Base-by-base conservation (phyloP, 805 yeast species). In the Candida tammaniensis region DNA sequence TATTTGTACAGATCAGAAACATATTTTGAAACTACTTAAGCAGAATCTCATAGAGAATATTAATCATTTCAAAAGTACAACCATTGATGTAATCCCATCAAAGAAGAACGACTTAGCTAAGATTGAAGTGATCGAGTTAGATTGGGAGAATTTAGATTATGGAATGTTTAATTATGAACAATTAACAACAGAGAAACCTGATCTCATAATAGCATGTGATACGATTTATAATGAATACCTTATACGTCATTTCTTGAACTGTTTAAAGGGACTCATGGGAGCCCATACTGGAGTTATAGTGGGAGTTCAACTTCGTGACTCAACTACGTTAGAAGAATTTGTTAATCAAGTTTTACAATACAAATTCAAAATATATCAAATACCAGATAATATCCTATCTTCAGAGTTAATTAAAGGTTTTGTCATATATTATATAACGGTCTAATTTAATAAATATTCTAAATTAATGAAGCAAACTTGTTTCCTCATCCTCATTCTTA, bases 181-280 rank as follows among this genome's bases (percentile, higher is more conserved):
- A 8, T 15, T 43, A 8, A 39, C 23, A 27, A 40, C 27, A 3
- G 40, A 44, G 15, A 20, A 19, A 0, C 74, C 76, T 0, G 81
- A 74, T 39, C 55, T 66, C 27, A 59, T 81, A 4, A 48, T 81
- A 7, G 83, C 84, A 0, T 76, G 81, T 46, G 88, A 81, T 48
- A 74, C 85, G 5, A 67, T 81, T 3, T 81, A 81, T 57, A 81
- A 81, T 47, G 82, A 76, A 35, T 80, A 60, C 43, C 54, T 82
- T 27, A 67, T 80, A 3, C 71, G 70, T 0, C 68, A 56, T 36
- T 69, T 81, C 38, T 54, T 79, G 11, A 49, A 53, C 5, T 64
- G 84, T 0, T 24, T 77, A 15, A 48, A 51, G 16, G 33, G 38
- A 17, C 40, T 75, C 15, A 52, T 71, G 52, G 61, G 59, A 3